Evolutionary conservation across 345 rosid genomes (phyloP).

Genomic region (Populus tremula): DNA sequence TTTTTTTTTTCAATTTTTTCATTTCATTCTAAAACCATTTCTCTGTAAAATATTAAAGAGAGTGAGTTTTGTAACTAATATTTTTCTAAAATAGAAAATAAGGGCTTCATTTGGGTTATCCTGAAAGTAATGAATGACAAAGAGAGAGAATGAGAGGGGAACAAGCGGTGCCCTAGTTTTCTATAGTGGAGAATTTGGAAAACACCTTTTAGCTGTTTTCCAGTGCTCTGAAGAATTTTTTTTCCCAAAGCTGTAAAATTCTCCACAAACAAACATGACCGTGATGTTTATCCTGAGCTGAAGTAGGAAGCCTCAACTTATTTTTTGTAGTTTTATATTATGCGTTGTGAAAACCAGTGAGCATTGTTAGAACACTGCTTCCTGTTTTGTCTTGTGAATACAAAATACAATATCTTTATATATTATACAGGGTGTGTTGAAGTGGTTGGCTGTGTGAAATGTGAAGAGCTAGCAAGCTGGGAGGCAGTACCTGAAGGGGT

Average conservation of each 20-base stretch:
- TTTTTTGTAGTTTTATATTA: neutral
- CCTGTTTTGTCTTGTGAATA: neutral
- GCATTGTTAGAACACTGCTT: neutral
- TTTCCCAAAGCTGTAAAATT: neutral
- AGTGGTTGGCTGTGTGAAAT: constrained; percentile 33
- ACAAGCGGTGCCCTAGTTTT: neutral
- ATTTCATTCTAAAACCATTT: neutral
- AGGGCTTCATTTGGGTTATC: neutral
- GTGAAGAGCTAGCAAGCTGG: constrained; percentile 37
- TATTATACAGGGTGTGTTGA: constrained; percentile 30
- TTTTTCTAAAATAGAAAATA: neutral
- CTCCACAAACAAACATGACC: neutral
- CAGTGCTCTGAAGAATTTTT: neutral
- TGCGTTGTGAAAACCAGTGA: neutral
- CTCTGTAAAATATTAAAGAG: neutral
- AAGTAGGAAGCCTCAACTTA: neutral
- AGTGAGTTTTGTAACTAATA: neutral
- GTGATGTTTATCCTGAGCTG: neutral
- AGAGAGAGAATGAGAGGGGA: neutral
- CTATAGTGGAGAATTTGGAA: neutral
- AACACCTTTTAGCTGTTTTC: neutral
- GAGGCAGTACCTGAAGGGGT: constrained; percentile 36
- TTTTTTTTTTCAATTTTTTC: neutral
- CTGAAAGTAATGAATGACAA: neutral
- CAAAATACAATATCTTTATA: neutral